Evolutionary conservation across 2,329 filamentous ascomycete genomes (phyloP).

Genomic region (Microsporum ferrugineum): DNA sequence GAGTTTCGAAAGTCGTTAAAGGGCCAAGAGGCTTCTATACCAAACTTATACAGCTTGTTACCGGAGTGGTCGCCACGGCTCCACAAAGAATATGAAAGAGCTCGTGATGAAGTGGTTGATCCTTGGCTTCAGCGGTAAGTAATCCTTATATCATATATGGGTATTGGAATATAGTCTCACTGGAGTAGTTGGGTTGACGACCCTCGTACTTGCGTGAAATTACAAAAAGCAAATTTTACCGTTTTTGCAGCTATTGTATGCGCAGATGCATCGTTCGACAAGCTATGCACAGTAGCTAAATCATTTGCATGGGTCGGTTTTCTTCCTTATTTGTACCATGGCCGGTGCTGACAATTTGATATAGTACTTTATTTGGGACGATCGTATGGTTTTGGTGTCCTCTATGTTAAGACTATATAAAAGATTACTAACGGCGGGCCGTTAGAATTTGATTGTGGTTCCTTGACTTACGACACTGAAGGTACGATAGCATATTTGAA

Average conservation of each 20-base stretch:
- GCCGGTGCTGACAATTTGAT: background rate
- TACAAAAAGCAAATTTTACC: background rate
- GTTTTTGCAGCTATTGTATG: background rate
- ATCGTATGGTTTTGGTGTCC: background rate
- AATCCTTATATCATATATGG: background rate
- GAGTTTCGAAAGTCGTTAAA: background rate
- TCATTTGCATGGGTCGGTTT: background rate
- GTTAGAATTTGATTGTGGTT: background rate
- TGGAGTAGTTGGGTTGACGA: background rate
- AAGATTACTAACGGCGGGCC: background rate
- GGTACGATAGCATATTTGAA: background rate
- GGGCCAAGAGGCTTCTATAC: background rate
- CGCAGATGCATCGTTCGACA: background rate
- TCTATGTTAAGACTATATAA: background rate
- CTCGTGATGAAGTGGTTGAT: background rate
- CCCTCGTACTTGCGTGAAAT: background rate
- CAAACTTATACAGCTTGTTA: background rate
- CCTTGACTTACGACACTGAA: background rate
- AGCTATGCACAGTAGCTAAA: background rate
- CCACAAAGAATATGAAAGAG: background rate
- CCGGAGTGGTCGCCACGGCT: background rate
- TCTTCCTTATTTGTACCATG: background rate
- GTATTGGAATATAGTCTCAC: background rate
- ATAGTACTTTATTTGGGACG: slow-evolving; percentile 1
- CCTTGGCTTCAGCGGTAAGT: background rate